These are phyloP conservation scores for Metschnikowia cubensis DNA, from an alignment of 805 yeast species.

Conservation along the genomic window DNA sequence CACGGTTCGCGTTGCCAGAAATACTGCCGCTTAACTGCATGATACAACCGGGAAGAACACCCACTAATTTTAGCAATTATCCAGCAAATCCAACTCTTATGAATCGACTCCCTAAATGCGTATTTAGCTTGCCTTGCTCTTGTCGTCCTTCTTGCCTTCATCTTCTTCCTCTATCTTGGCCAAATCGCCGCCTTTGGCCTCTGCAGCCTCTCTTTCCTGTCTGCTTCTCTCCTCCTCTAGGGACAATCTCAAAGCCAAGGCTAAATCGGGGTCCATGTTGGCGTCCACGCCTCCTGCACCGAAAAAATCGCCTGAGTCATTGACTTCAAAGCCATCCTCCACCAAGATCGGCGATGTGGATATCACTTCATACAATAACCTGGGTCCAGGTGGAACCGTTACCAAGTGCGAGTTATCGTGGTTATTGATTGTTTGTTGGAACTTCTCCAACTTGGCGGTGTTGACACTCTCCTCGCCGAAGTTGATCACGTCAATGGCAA, in stretches of 20 bases:
- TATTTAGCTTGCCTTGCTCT: background rate
- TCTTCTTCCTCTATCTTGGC: constrained; percentile 30
- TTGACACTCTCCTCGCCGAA: constrained; percentile 86
- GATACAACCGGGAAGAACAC: background rate
- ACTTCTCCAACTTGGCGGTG: constrained; percentile 73
- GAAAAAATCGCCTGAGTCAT: constrained; percentile 34
- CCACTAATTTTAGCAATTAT: background rate
- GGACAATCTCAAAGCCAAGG: constrained; percentile 89
- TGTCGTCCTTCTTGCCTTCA: constrained; percentile 18
- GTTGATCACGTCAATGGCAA: constrained; percentile 84
- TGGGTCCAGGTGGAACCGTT: constrained; percentile 85
- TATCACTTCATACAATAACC: constrained; percentile 75
- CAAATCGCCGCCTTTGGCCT: constrained; percentile 22
- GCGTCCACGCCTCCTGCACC: constrained; percentile 61
- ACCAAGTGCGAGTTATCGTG: constrained; percentile 79
- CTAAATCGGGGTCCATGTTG: constrained; percentile 93
- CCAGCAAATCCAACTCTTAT: background rate
- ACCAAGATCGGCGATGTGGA: constrained; percentile 70
- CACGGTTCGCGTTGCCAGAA: background rate
- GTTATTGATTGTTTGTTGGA: constrained; percentile 67
- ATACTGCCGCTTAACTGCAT: background rate
- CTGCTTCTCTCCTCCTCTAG: constrained; percentile 92
- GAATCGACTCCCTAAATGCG: too few species aligned
- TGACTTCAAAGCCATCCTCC: constrained; percentile 56
- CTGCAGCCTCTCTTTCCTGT: constrained; percentile 68